phyloP scores from a whole-genome alignment of 2,329 filamentous ascomycete genomes.

The Aureobasidium vineae region DNA sequence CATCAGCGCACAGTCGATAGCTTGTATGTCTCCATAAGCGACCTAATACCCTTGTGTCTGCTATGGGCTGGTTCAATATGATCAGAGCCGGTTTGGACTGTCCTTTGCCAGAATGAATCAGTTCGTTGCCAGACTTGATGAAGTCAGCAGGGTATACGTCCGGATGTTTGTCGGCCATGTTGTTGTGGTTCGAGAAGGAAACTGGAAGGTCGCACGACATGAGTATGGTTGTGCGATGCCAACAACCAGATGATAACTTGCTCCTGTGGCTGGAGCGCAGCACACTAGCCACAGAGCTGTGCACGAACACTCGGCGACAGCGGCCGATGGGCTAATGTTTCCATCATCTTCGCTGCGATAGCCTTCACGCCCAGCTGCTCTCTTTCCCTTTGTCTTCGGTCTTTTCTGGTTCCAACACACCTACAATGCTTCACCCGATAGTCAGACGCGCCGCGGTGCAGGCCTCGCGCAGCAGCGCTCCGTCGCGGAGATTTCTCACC shows the following conservation, averaged over 20 bases:
- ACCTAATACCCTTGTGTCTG: conserved; percentile 50
- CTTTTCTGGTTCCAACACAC: conserved; percentile 1
- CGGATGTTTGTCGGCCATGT: neutral
- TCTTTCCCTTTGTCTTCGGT: conserved; percentile 5
- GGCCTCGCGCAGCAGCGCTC: conserved; percentile 38
- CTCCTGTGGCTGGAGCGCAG: neutral
- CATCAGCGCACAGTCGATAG: conserved; percentile 79
- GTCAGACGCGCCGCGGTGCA: conserved; percentile 45
- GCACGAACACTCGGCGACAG: neutral
- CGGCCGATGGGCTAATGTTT: conserved; percentile 14
- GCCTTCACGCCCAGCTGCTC: neutral
- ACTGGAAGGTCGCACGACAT: conserved; percentile 10
- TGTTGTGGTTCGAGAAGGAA: neutral
- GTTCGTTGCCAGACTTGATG: conserved; percentile 1
- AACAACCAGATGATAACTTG: neutral
- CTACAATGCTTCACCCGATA: conserved; percentile 54
- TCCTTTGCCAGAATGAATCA: conserved; percentile 11
- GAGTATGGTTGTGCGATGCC: neutral
- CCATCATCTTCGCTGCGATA: conserved; percentile 7
- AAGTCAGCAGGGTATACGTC: conserved; percentile 24
- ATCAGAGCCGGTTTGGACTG: conserved; percentile 47
- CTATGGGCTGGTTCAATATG: conserved; percentile 62
- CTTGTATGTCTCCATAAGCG: conserved; percentile 54
- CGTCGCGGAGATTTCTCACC: conserved; percentile 54
- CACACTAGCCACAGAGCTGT: neutral